Conservation (phyloP, 2,329 filamentous ascomycete species). For the Daldinia sp. region DNA sequence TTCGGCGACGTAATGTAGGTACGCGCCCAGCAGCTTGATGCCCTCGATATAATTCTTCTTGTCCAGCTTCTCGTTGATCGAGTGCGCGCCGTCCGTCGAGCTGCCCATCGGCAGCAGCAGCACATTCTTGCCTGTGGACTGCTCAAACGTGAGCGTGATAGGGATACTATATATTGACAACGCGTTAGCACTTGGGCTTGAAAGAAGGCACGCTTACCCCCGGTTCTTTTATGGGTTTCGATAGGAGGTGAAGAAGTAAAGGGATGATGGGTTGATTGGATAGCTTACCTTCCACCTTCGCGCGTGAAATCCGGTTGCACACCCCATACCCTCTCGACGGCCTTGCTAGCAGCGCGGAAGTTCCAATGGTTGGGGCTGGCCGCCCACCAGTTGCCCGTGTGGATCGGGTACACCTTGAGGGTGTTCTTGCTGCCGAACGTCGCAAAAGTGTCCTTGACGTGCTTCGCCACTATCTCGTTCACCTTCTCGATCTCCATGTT, state of each 20-base stretch:
- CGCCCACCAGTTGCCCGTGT: conserved; percentile 99
- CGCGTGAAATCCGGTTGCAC: conserved; percentile 94
- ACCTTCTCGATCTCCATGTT: conserved; percentile 96
- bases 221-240: not conserved
- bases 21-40: conserved; percentile 93
- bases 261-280: not conserved
- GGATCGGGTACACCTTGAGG: conserved; percentile 82
- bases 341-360: conserved; percentile 93
- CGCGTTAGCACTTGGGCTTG: conserved; percentile 15
- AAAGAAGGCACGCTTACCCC: not conserved
- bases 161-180: conserved; percentile 75
- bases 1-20: conserved; percentile 94
- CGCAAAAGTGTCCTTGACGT: conserved; percentile 85
- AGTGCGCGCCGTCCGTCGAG: conserved; percentile 95
- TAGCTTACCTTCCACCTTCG: conserved; percentile 84
- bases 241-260: not conserved
- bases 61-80: conserved; percentile 98
- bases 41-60: conserved; percentile 98
- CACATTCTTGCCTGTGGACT: conserved; percentile 98
- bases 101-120: conserved; percentile 96
- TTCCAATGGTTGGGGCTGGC: conserved; percentile 99
- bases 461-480: conserved; percentile 85
- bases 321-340: conserved; percentile 94
- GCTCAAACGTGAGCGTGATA: conserved; percentile 95
- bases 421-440: conserved; percentile 94